phyloP scores from a whole-genome alignment of 2,329 filamentous ascomycete species.

The Clonostachys chloroleuca region DNA sequence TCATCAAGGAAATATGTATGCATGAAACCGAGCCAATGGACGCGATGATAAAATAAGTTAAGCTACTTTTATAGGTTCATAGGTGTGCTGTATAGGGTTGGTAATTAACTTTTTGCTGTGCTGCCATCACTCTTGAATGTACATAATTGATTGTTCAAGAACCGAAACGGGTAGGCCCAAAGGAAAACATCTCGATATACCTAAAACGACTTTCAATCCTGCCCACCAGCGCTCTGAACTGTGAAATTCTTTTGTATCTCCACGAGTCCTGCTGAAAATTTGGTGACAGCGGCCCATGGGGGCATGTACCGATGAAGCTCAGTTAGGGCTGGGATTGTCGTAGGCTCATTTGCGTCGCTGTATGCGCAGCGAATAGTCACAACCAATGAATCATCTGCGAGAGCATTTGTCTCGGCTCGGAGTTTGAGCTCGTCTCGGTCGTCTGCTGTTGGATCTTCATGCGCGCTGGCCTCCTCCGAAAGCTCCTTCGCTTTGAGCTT shows the following conservation, averaged over 20 bases:
- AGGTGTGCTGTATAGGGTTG: no score
- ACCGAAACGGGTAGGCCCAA: no score
- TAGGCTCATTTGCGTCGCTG: slow-evolving; percentile 75
- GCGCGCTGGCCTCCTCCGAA: not conserved
- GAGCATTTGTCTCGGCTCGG: slow-evolving; percentile 46
- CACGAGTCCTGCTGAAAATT: slow-evolving; percentile 72
- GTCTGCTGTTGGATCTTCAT: not conserved
- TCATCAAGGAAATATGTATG: no score
- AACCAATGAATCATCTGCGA: slow-evolving; percentile 30
- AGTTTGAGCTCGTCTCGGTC: slow-evolving; percentile 39
- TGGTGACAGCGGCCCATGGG: slow-evolving; percentile 73
- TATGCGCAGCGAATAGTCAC: slow-evolving; percentile 76
- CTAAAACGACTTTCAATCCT: no score
- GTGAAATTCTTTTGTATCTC: slow-evolving; percentile 71
- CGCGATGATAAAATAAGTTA: no score
- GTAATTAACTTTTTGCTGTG: no score
- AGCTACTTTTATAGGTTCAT: no score
- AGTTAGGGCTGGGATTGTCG: slow-evolving; percentile 76
- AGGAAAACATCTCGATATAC: no score
- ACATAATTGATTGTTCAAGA: no score
- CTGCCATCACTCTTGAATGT: no score
- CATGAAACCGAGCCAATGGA: no score
- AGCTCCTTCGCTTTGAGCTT: slow-evolving; percentile 1
- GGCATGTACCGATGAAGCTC: slow-evolving; percentile 75
- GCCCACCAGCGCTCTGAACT: slow-evolving; percentile 14